Conservation (phyloP, 192 early-diverging fungal species). For the Anaeromyces robustus region DNA sequence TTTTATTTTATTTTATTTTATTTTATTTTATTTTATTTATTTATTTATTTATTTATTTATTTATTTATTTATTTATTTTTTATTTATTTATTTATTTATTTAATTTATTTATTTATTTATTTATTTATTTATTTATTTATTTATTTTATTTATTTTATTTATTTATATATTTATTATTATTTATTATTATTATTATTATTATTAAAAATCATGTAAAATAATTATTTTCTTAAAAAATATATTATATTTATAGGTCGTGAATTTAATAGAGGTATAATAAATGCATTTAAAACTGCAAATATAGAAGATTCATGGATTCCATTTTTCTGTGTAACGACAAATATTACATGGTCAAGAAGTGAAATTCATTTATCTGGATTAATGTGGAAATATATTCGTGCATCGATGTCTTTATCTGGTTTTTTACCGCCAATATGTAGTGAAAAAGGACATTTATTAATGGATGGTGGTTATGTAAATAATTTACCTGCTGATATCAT, state of each 20-base stretch:
- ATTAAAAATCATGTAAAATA: too few relatives aligned
- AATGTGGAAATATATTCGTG: slow-evolving; percentile 92
- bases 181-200: too few relatives aligned
- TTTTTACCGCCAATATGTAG: slow-evolving; percentile 83
- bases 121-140: too few relatives aligned
- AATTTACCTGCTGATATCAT: slow-evolving; percentile 82
- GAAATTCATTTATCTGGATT: slow-evolving; percentile 84
- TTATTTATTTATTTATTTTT: too few relatives aligned
- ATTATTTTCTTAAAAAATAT: too few relatives aligned
- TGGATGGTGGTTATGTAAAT: slow-evolving; percentile 97
- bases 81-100: too few relatives aligned
- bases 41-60: too few relatives aligned
- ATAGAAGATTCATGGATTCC: slow-evolving; percentile 98
- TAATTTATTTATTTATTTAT: too few relatives aligned
- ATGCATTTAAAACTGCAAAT: slow-evolving; percentile 76
- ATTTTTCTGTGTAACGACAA: slow-evolving; percentile 87
- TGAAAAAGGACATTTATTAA: slow-evolving; percentile 90
- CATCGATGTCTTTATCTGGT: slow-evolving; percentile 93
- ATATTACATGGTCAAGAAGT: slow-evolving; percentile 89
- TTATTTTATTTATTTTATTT: too few relatives aligned
- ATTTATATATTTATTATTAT: too few relatives aligned
- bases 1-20: not conserved
- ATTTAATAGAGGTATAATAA: slow-evolving; percentile 94
- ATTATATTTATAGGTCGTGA: slow-evolving; percentile 69
- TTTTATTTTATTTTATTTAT: not conserved